Evolutionary conservation across 1,284 basidiomycete species (phyloP).

Genomic region (Inonotus hispidus): DNA sequence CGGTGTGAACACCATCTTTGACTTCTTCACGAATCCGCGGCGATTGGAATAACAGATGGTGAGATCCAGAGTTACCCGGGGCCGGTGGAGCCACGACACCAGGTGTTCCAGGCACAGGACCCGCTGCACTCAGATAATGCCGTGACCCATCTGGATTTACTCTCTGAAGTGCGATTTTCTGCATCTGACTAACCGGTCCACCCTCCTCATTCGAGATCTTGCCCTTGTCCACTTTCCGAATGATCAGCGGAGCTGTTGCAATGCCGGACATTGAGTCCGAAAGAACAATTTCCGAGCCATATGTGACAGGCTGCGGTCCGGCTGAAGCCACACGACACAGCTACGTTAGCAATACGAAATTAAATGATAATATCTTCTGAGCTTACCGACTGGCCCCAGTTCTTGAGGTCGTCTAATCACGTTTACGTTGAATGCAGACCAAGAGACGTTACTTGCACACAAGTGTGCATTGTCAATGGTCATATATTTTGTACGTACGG

Average conservation of each 20-base stretch:
- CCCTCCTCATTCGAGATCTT: constrained; percentile 77
- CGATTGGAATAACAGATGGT: constrained; percentile 71
- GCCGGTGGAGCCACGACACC: constrained; percentile 57
- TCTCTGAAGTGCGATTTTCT: constrained; percentile 88
- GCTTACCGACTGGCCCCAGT: constrained; percentile 53
- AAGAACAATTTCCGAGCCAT: constrained; percentile 84
- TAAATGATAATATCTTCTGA: constrained; percentile 41
- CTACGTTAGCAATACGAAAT: constrained; percentile 35
- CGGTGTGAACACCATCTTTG: constrained; percentile 62
- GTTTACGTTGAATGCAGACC: constrained; percentile 93
- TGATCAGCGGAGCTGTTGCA: constrained; percentile 79
- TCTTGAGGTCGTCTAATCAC: constrained; percentile 64
- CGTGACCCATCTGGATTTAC: constrained; percentile 74
- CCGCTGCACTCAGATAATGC: constrained; percentile 79
- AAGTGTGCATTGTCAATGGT: constrained; percentile 81
- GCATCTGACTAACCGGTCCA: constrained; percentile 93
- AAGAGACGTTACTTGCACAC: constrained; percentile 80
- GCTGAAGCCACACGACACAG: constrained; percentile 33
- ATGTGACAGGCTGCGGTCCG: constrained; percentile 80
- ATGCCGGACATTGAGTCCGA: constrained; percentile 82
- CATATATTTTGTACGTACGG: constrained; percentile 96
- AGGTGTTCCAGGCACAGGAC: constrained; percentile 70
- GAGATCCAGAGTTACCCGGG: constrained; percentile 72
- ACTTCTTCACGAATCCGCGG: constrained; percentile 70
- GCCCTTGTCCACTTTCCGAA: constrained; percentile 92